These are phyloP conservation scores for Pezicula radicicola DNA, from an alignment of 2,329 filamentous ascomycete species.

Conservation along the genomic window DNA sequence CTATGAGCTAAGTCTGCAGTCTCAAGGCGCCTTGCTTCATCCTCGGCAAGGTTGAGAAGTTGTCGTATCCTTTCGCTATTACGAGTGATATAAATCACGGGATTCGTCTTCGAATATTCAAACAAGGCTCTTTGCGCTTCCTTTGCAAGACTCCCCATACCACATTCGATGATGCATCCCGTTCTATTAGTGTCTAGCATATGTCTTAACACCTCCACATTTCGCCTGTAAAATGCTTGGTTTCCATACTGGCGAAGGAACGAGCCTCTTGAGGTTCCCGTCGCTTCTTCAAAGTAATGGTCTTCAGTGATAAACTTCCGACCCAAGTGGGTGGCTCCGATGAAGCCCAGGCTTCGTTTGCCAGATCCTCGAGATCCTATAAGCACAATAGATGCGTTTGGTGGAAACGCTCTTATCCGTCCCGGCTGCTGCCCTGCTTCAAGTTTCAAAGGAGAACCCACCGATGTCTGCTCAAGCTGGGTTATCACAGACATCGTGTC, in stretches of 20 bases:
- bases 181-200: slow-evolving; percentile 56
- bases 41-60: slow-evolving; percentile 39
- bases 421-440: slow-evolving; percentile 16
- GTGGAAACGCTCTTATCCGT: slow-evolving; percentile 20
- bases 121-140: slow-evolving; percentile 50
- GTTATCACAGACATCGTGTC: slow-evolving; percentile 22
- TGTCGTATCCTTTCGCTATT: slow-evolving; percentile 60
- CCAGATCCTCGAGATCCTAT: slow-evolving; percentile 72
- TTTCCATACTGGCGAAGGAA: slow-evolving; percentile 64
- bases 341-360: slow-evolving; percentile 73
- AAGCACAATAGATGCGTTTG: slow-evolving; percentile 67
- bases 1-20: slow-evolving; percentile 41
- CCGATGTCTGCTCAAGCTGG: slow-evolving; percentile 15
- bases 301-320: slow-evolving; percentile 69
- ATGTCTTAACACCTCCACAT: slow-evolving; percentile 58
- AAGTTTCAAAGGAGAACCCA: slow-evolving; percentile 14
- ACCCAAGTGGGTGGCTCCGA: slow-evolving; percentile 68
- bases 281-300: slow-evolving; percentile 61
- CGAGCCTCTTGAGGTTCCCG: slow-evolving; percentile 56
- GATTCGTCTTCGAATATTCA: slow-evolving; percentile 61
- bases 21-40: slow-evolving; percentile 37
- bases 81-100: slow-evolving; percentile 68
- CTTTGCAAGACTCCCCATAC: slow-evolving; percentile 49
- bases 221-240: slow-evolving; percentile 59
- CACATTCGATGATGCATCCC: slow-evolving; percentile 69